Evolutionary conservation across 1,284 basidiomycete species (phyloP).

Genomic region (Agaricales sp.): DNA sequence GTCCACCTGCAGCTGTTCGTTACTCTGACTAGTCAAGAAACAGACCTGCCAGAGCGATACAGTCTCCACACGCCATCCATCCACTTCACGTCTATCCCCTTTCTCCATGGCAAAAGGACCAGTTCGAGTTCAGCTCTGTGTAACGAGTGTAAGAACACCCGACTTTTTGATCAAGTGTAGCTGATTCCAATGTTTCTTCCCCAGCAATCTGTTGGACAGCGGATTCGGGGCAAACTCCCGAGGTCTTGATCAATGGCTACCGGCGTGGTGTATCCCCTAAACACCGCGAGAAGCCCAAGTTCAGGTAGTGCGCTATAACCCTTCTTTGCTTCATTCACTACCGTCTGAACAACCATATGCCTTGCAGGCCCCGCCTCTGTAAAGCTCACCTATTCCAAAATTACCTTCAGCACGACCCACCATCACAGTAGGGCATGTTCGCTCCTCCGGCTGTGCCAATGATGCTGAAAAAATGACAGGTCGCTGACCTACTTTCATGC

Average conservation of each 20-base stretch:
- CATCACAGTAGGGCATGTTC: too few species aligned
- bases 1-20: constrained; percentile 3
- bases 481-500: constrained; percentile 23
- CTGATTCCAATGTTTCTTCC: background rate
- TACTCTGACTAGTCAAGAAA: constrained; percentile 13
- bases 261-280: constrained; percentile 67
- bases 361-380: background rate
- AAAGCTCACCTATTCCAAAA: background rate
- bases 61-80: constrained; percentile 45
- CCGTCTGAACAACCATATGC: background rate
- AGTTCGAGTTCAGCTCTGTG: constrained; percentile 28
- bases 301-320: constrained; percentile 32
- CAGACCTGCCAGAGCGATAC: constrained; percentile 27
- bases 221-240: constrained; percentile 30
- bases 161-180: background rate
- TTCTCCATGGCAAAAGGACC: constrained; percentile 14
- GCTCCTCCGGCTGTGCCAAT: too few species aligned
- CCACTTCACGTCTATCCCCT: constrained; percentile 19
- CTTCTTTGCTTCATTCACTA: background rate
- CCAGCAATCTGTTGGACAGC: constrained; percentile 62
- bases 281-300: constrained; percentile 48
- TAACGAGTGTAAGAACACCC: constrained; percentile 47
- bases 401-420: constrained; percentile 4
- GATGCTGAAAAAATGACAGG: too few species aligned
- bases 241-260: constrained; percentile 69